Base-by-base conservation (phyloP, 1,284 basidiomycete species). In the Nidula niveotomentosa region DNA sequence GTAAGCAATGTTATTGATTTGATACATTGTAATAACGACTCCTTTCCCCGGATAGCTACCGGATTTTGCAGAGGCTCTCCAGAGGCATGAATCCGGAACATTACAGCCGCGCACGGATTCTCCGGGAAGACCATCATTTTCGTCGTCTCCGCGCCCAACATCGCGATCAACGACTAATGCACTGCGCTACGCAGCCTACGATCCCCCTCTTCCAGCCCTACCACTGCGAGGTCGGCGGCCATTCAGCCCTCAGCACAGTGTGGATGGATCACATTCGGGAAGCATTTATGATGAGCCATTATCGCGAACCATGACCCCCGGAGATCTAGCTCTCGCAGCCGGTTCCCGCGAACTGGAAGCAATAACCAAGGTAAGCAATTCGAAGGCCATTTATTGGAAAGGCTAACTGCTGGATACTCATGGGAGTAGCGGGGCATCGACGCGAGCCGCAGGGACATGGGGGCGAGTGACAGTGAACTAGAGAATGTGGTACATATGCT, bases 121-220 rank as follows among this genome's bases (percentile, higher is more conserved):
- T 52, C 52, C 58, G 49, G 39, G 64, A 30, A 52, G 59, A 56
- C 37, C 65, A 58, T 52, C 67, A 55, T 60, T 60, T 47, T 66
- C 71, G 12, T 66, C 71, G 6, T 69, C 71, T 43, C 63, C 65
- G 10, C 65, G 68, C 18, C 36, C 23, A 34, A 55, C 61, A 8
- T 62, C 65, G 10, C 65, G 68, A 18, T 39, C 23, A 34, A 55
- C 61, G 8, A 58, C 70, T 5, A 76, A 71, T 60, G 83, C 83
- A 63, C 70, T 91, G 48, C 80, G 86, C 60, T 91, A 91, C 62
- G 74, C 79, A 9, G 85, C 90, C 18, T 91, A 91, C 64, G 88
- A 84, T 37, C 63, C 81, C 1, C 88, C 89, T 8, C 76, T 74
- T 50, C 70, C 76, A 17, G 69, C 75, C 4, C 71, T 74, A 33